Evolutionary conservation across 2,329 filamentous ascomycete species (phyloP), one percentile per base, ranked within the genome.

Genomic region (Hymenoscyphus linearis): DNA sequence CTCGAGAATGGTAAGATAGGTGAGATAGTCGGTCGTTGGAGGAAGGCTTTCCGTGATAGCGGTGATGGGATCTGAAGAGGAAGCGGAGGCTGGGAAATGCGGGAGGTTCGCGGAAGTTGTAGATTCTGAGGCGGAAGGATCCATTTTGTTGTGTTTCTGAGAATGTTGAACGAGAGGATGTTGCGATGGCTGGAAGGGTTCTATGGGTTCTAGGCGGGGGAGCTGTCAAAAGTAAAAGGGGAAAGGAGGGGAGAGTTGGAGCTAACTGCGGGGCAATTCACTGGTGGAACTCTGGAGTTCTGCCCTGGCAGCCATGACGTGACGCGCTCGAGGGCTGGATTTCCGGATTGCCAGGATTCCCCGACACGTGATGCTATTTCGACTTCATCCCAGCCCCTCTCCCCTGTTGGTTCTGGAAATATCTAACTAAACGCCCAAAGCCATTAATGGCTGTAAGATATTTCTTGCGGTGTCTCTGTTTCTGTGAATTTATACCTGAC

Each of bases 1-100:
- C 73, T 91, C 88, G 69, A 93, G 77, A 65, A 93, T 86, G 60
- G 89, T 91, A 59, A 93, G 82, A 74, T 92, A 93, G 25, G 88
- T 91, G 70, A 92, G 83, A 65, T 83, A 81, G 72, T 93, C 89
- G 6, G 80, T 80, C 10, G 73, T 75, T 3, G 81, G 81, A 10
- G 81, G 81, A n/a, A 70, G 66, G 64, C 68, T 70, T 12, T 70
- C 69, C 4, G 62, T 69, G 53, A 73, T 71, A 12, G 69, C 68
- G n/a, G 57, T 66, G 22, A 70, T 64, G 13, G 68, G 52, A 47
- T 71, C 68, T 27, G 65, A 55, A 31, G 34, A 66, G 60, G 57
- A 27, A 12, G 36, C 12, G 10, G 52, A 55, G 34, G 25, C 3
- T n/a, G 37, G 37, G n/a, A 14, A 14, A n/a, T 18, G 16, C 14